Base-by-base conservation (phyloP, 805 yeast species). In the Metschnikowia noctiluminum region DNA sequence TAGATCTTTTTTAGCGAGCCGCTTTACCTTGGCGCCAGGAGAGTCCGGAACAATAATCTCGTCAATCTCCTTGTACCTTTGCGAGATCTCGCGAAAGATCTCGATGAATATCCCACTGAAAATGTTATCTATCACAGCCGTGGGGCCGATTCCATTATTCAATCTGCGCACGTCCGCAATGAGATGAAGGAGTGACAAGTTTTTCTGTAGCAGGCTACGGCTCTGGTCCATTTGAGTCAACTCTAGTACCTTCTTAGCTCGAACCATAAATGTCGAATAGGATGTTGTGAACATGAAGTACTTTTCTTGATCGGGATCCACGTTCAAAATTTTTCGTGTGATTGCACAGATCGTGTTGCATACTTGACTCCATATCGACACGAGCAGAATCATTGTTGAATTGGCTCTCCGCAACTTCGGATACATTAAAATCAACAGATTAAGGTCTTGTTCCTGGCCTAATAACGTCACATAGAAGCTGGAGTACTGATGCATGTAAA, bases 141-240 rank as follows among this genome's bases (percentile, higher is more conserved):
- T 86, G 2, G 94, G 82, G 0, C 90, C 92, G 62, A 84, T 84
- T 0, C 95, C 95, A 61, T 85, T 87, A 51, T 89, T 88, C 66
- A 85, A 74, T 50, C 85, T 78, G 53, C 88, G 74, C 57, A 87
- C 73, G 43, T 85, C 91, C 13, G 76, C 71, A 9, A 80, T 61
- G 21, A 82, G 82, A 47, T 64, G 66, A 12, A 86, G 59, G 34
- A 77, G 68, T 42, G 77, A 72, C 2, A 82, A 57, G 15, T 68
- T 57, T 1, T 70, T 62, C 28, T 71, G 65, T 38, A 42, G 9
- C 28, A 75, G 69, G 3, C 68, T 61, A 1, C 68, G 60, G 3
- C 71, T 65, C 0, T 70, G 73, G n/a, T 58, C 56, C 1, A 14
- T 32, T 35, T 61, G 62, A 41, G 68, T 38, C 2, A 16, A 27